phyloP scores from a whole-genome alignment of 352 stramenopile species.

The Phytophthora podocarpi region DNA sequence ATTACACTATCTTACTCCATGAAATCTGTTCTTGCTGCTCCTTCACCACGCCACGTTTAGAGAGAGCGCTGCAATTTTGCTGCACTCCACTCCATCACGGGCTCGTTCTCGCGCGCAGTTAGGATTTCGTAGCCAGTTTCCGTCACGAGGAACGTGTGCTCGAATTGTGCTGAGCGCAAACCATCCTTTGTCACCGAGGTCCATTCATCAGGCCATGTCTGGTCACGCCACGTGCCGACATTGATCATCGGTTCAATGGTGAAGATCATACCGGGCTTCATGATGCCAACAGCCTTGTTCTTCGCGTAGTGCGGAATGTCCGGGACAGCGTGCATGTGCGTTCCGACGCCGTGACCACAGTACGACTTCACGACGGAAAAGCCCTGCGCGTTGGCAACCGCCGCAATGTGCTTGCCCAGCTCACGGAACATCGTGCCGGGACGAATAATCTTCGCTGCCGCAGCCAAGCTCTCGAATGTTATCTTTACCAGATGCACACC shows the following conservation, averaged over 20 bases:
- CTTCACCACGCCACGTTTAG: background rate
- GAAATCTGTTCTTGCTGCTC: background rate
- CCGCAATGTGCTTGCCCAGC: conserved; percentile 94
- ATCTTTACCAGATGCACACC: conserved; percentile 92
- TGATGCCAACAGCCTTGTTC: conserved; percentile 97
- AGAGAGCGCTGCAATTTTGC: conserved; percentile 71
- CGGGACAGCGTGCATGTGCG: conserved; percentile 92
- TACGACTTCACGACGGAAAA: conserved; percentile 97
- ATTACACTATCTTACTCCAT: conserved; percentile 10
- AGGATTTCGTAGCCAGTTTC: conserved; percentile 98
- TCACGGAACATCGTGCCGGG: conserved; percentile 97
- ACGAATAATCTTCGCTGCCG: conserved; percentile 89
- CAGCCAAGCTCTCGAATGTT: conserved; percentile 93
- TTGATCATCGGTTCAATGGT: conserved; percentile 99
- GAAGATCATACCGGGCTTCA: conserved; percentile 98
- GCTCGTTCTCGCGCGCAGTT: conserved; percentile 90
- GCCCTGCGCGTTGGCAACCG: conserved; percentile 80
- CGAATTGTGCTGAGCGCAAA: conserved; percentile 95
- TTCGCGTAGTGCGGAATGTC: conserved; percentile 98
- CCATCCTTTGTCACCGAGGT: conserved; percentile 97
- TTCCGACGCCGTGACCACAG: conserved; percentile 98
- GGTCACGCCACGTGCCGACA: conserved; percentile 88
- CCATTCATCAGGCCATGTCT: conserved; percentile 98
- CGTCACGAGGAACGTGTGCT: conserved; percentile 99
- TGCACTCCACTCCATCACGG: conserved; percentile 90